A percentile compares a stretch with the other conserved stretches of the same genome.
Evolutionary conservation across 2,329 filamentous ascomycete species (phyloP).

Genomic region (Trichoderma sp.): DNA sequence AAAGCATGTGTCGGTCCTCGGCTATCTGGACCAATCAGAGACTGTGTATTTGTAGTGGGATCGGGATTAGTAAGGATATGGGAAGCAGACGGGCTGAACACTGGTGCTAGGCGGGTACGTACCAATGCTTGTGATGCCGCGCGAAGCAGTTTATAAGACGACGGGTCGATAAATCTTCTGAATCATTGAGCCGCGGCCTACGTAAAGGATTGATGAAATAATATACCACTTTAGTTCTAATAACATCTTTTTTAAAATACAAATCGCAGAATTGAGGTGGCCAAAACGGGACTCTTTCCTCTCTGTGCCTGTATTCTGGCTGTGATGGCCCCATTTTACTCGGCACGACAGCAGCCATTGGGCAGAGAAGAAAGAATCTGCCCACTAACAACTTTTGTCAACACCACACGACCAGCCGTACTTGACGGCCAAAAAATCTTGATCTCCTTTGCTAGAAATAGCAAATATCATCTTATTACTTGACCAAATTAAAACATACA

Average conservation of each 20-base stretch:
- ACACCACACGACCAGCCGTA: background rate
- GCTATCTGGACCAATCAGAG: slow-evolving; percentile 22
- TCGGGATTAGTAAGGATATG: slow-evolving; percentile 2
- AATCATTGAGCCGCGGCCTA: background rate
- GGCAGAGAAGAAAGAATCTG: background rate
- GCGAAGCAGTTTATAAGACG: background rate
- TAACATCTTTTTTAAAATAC: background rate
- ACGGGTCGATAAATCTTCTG: background rate
- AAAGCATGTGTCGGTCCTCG: slow-evolving; percentile 22
- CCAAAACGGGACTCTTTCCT: background rate
- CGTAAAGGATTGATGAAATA: background rate
- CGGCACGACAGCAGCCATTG: background rate
- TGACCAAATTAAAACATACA: background rate
- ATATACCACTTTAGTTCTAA: background rate
- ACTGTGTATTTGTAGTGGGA: slow-evolving; percentile 18
- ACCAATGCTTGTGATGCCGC: background rate
- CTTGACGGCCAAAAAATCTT: background rate
- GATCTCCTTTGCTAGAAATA: background rate
- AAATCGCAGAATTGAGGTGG: background rate
- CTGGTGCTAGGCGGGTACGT: background rate
- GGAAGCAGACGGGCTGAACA: background rate
- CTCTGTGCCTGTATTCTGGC: background rate
- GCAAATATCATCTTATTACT: background rate
- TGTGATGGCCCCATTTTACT: slow-evolving; percentile 8
- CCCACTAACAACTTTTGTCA: background rate